Base-by-base conservation (phyloP, 2,329 filamentous ascomycete species). In the Penicillium sclerotiorum region DNA sequence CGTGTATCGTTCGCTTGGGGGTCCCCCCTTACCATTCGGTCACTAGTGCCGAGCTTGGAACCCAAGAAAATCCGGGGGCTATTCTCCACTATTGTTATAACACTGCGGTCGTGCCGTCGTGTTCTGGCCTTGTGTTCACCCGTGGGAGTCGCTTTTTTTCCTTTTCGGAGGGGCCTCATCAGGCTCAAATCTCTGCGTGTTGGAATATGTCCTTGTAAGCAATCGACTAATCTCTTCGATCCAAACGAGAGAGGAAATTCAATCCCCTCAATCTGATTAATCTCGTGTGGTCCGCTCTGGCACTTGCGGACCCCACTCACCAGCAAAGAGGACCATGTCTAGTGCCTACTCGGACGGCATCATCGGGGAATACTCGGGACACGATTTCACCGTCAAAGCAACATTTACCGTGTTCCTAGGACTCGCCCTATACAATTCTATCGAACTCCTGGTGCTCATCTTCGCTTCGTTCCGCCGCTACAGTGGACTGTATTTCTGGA, bases 401-500 rank as follows among this genome's bases (percentile, higher is more conserved):
- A 51, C 49, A 5, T 47, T 51, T 15, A 47, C 49, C 17, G 49
- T 47, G 8, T 51, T 51, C 28, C 32, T 51, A 9, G 44, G 38
- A 13, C 40, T 59, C 25, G 46, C 52, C 15, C 33, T 52, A 9
- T 57, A 61, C 45, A 59, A 59, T 36, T 47, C 44, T 11, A 52
- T 75, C 15, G 75, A 78, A 50, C 67, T 78, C 18, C 64, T 75
- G 22, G 55, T 74, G n/a, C 65, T 77, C 35, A 68, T 75, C 23
- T 67, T 77, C 36, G 59, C 75, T 17, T 75, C 70, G 8, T 78
- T 79, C 60, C 72, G 72, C 17, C 66, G 63, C 15, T 76, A 72
- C 41, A 59, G 60, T 21, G 76, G 76, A 0, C 60, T 76, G 8
- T 79, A 79, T 55, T 79, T 78, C 59, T 77, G 75, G 75, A 72